phyloP scores from a whole-genome alignment of 2,329 filamentous ascomycete species.

The Lecanicillium sp. region DNA sequence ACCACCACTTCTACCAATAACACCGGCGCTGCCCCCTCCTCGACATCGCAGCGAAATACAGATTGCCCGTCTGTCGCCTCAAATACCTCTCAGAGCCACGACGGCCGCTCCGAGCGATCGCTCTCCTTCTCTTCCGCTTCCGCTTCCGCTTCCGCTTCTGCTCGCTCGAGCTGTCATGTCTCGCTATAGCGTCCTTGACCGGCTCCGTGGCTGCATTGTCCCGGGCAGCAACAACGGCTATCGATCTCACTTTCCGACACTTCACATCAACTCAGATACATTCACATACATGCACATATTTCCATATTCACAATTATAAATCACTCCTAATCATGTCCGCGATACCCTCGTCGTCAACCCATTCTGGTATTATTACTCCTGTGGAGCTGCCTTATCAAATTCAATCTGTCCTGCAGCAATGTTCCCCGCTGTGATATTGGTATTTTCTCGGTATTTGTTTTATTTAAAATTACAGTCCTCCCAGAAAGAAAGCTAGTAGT shows the following conservation, averaged over 20 bases:
- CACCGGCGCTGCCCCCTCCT: background rate
- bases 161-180: background rate
- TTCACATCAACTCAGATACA: too few species aligned
- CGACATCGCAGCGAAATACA: background rate
- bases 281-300: too few species aligned
- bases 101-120: background rate
- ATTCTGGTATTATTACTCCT: background rate
- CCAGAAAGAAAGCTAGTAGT: background rate
- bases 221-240: background rate
- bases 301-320: too few species aligned
- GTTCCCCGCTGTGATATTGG: conserved; percentile 1
- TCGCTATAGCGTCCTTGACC: background rate
- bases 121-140: background rate
- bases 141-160: background rate
- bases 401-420: conserved; percentile 9
- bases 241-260: too few species aligned
- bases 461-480: conserved; percentile 12
- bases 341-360: background rate
- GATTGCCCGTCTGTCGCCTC: conserved; percentile 1
- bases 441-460: conserved; percentile 2
- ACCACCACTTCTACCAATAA: background rate
- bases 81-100: background rate
- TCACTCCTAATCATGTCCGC: too few species aligned
- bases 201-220: background rate
- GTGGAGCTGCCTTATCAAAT: background rate